phyloP scores from a whole-genome alignment of 768 basidiomycete genomes.

The Multifurca ochricompacta region DNA sequence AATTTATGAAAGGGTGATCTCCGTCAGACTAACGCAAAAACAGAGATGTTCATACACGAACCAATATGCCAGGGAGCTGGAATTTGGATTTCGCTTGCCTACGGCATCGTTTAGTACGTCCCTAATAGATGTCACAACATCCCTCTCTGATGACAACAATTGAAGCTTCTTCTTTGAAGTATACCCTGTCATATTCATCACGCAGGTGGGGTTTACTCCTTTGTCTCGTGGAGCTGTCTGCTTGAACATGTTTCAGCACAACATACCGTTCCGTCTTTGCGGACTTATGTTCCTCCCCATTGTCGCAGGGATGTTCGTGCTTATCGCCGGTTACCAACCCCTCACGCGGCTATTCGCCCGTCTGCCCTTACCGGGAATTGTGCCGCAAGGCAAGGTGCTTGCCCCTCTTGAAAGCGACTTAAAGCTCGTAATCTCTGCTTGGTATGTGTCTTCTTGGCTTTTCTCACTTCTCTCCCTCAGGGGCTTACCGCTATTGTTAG shows the following conservation, averaged over 20 bases:
- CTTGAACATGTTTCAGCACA: constrained; percentile 13
- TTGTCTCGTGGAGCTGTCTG: no score
- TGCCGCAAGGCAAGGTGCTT: neutral
- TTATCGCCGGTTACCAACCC: constrained; percentile 2
- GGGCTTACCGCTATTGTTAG: neutral
- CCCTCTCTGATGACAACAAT: neutral
- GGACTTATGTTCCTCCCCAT: constrained; percentile 23
- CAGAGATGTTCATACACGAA: constrained; percentile 21
- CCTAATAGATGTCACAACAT: no score
- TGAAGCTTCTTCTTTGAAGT: constrained; percentile 24
- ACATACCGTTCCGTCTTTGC: constrained; percentile 21
- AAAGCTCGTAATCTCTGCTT: constrained; percentile 22
- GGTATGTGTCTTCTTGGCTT: constrained; percentile 6
- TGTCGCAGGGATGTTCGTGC: constrained; percentile 20
- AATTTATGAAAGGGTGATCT: neutral
- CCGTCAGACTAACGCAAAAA: neutral
- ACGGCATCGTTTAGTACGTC: constrained; percentile 24
- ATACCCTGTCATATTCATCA: constrained; percentile 22
- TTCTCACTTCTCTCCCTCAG: neutral
- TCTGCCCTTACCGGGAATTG: constrained; percentile 18
- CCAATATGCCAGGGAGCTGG: constrained; percentile 22
- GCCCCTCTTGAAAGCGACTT: constrained; percentile 16
- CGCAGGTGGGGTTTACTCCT: constrained; percentile 13
- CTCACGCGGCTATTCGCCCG: constrained; percentile 13
- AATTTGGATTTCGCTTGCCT: constrained; percentile 21